These are phyloP conservation scores for Wickerhamomyces xylosicus DNA, from an alignment of 805 yeast genomes.

Conservation along the genomic window DNA sequence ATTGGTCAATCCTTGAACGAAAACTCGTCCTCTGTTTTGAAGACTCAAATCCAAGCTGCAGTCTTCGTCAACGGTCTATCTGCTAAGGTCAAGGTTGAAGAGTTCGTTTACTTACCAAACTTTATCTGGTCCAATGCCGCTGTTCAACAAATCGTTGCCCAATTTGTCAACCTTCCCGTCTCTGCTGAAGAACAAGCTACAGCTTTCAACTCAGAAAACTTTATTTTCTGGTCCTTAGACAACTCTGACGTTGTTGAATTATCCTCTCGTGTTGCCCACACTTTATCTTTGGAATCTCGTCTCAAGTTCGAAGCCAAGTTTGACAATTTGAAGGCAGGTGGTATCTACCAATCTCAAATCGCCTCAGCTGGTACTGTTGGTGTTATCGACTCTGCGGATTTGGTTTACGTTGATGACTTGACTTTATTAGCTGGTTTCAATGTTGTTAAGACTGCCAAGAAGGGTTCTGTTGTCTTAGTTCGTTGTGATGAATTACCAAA, in stretches of 20 bases:
- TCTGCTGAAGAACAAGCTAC: too few species aligned
- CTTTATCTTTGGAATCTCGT: constrained; percentile 51
- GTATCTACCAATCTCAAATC: constrained; percentile 63
- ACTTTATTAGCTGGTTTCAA: constrained; percentile 47
- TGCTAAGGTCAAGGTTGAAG: constrained; percentile 31
- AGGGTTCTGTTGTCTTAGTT: constrained; percentile 46
- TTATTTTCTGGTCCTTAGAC: constrained; percentile 62
- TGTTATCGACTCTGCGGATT: constrained; percentile 47
- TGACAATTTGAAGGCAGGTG: constrained; percentile 68
- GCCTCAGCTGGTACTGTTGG: constrained; percentile 12
- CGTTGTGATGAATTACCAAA: constrained; percentile 22
- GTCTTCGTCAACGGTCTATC: constrained; percentile 36
- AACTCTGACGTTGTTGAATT: constrained; percentile 42
- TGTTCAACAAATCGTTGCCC: constrained; percentile 34
- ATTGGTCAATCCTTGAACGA: constrained; percentile 43
- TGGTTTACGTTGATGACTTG: constrained; percentile 54
- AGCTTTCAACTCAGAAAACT: constrained; percentile 18
- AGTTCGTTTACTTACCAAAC: constrained; percentile 39
- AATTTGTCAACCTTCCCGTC: constrained; percentile 26
- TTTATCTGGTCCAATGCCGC: constrained; percentile 50
- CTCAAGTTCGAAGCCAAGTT: constrained; percentile 52
- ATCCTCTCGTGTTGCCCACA: constrained; percentile 56
- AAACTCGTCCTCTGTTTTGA: constrained; percentile 33
- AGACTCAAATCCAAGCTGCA: constrained; percentile 65
- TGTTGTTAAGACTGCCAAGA: constrained; percentile 47